Evolutionary conservation across 192 early-diverging fungal genomes (phyloP), one percentile per base, ranked within the genome.

Genomic region (Podila horticola): DNA sequence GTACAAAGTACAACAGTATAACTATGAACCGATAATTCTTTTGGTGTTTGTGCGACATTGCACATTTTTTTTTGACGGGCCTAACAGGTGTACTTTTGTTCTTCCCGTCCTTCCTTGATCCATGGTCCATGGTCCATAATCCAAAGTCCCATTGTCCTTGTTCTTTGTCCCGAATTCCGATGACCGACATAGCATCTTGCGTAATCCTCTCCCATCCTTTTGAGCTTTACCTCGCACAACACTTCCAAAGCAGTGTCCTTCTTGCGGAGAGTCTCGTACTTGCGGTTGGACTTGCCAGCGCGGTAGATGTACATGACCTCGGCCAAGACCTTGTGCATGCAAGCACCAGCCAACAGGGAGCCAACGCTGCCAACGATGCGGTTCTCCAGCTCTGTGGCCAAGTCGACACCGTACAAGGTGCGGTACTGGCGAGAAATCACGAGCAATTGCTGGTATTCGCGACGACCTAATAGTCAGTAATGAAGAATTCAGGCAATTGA

Each of bases 141-240:
- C 8, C 41, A 45, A 15, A 17, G 41, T 45, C 41, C 41, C 41
- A 17, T 45, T 45, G 2, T 45, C 15, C 41, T 45, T 45, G 41
- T 17, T 13, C 1, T 45, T 45, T 17, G 41, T 45, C 15, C 41
- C 41, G 34, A 11, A 10, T 36, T 10, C 34, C 9, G 11, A 15
- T 15, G 41, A 0, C 13, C 41, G 8, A 36, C 8, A 36, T 36
- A 17, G 12, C 24, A 4, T 24, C 52, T 26, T 55, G 20, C 24
- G 22, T 26, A 24, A 24, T 55, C 24, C 24, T 55, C n/a, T 55
- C 24, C 1, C 17, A 1, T 2, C 3, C n/a, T 26, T 20, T n/a
- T n/a, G n/a, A n/a, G n/a, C n/a, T n/a, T 68, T 73, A 62, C 77
- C 77, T 81, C 71, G 36, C 77, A 81, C 58, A 81, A 69, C n/a